These are phyloP conservation scores for Pyrenophora seminiperda DNA, from an alignment of 2,329 filamentous ascomycete genomes.

Conservation along the genomic window DNA sequence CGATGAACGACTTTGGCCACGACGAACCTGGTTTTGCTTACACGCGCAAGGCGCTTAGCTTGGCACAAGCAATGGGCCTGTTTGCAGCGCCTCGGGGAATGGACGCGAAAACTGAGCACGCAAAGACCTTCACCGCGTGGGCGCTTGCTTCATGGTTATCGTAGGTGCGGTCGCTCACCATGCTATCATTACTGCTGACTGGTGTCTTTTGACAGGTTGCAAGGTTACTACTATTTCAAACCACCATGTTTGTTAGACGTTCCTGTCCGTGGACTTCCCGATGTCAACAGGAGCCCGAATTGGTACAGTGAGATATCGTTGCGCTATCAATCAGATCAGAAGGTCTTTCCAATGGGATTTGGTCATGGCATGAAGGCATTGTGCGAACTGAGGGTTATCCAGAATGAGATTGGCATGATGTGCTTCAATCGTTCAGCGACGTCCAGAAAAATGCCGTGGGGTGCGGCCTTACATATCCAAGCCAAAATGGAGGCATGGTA, in stretches of 20 bases:
- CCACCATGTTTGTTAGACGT: constrained; percentile 10
- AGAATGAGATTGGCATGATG: constrained; percentile 12
- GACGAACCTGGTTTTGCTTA: constrained; percentile 17
- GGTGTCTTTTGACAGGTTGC: background rate
- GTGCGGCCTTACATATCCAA: constrained; percentile 8
- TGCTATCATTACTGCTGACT: background rate
- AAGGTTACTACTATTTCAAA: constrained; percentile 17
- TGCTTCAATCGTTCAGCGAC: background rate
- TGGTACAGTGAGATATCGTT: constrained; percentile 26
- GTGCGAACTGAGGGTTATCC: constrained; percentile 16
- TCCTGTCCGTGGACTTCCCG: constrained; percentile 14
- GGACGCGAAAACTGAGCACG: constrained; percentile 4
- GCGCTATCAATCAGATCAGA: constrained; percentile 1
- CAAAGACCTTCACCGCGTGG: constrained; percentile 20
- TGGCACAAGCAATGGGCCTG: constrained; percentile 20
- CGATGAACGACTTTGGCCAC: constrained; percentile 12
- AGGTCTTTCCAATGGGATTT: constrained; percentile 1
- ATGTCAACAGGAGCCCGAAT: constrained; percentile 7
- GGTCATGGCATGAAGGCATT: constrained; percentile 15
- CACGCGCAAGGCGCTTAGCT: constrained; percentile 12
- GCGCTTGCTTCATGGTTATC: constrained; percentile 9
- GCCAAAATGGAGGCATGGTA: constrained; percentile 15
- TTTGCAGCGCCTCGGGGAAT: constrained; percentile 7
- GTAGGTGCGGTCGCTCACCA: background rate
- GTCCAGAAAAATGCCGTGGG: constrained; percentile 6